phyloP scores from a whole-genome alignment of 192 early-diverging fungal species.

The Rhizophagus sp. region DNA sequence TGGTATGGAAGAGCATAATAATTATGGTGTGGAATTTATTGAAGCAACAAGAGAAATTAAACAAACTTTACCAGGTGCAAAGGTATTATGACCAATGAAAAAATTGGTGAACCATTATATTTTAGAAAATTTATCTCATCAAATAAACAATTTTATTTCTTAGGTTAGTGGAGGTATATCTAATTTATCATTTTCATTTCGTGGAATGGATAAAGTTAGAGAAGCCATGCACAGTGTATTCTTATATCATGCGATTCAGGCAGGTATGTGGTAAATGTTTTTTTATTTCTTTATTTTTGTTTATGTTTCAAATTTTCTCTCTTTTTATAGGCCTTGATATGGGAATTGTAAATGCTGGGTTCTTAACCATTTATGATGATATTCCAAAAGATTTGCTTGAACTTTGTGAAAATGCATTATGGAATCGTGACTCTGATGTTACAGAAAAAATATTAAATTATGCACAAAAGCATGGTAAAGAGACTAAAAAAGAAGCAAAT shows the following conservation, averaged over 20 bases:
- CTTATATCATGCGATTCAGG: constrained; percentile 55
- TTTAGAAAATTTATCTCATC: constrained; percentile 83
- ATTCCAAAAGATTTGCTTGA: constrained; percentile 91
- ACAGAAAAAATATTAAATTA: constrained; percentile 94
- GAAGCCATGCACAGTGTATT: constrained; percentile 98
- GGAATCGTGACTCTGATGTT: constrained; percentile 88
- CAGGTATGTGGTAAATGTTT: neutral
- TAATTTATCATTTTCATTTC: constrained; percentile 97
- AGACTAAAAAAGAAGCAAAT: constrained; percentile 65
- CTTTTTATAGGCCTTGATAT: constrained; percentile 86
- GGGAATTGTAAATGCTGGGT: constrained; percentile 98
- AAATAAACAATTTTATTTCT: constrained; percentile 89
- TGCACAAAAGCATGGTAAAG: constrained; percentile 80
- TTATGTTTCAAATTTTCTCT: neutral
- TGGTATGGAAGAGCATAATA: constrained; percentile 97
- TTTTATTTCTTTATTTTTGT: neutral
- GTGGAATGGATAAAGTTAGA: constrained; percentile 89
- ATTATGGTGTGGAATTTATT: constrained; percentile 94
- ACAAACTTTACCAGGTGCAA: constrained; percentile 79
- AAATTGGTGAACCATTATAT: constrained; percentile 90
- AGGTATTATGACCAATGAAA: constrained; percentile 82
- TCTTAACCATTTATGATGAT: constrained; percentile 94
- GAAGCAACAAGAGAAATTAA: constrained; percentile 77
- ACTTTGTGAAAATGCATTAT: constrained; percentile 91
- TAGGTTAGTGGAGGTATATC: constrained; percentile 93